These are phyloP conservation scores for Zygnema cylindricum DNA, from an alignment of 139 green algal species.

Conservation along the genomic window DNA sequence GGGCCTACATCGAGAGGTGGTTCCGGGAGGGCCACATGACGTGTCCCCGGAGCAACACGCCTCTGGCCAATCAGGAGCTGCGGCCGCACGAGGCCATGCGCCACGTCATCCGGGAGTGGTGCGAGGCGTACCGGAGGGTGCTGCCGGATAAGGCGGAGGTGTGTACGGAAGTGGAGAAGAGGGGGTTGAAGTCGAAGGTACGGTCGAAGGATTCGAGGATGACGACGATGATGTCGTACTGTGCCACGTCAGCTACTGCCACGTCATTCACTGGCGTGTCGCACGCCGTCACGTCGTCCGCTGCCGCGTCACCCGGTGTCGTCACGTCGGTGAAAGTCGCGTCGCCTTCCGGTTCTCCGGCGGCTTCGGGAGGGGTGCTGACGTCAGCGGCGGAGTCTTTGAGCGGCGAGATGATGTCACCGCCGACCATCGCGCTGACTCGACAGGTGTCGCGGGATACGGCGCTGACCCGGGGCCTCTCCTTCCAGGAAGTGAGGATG, in stretches of 20 bases:
- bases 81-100: slow-evolving; percentile 22
- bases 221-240: not conserved
- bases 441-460: too few species aligned
- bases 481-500: not conserved
- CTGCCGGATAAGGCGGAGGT: slow-evolving; percentile 16
- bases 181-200: not conserved
- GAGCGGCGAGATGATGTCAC: too few species aligned
- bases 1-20: slow-evolving; percentile 36
- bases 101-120: slow-evolving; percentile 30
- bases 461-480: not conserved
- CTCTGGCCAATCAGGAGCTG: slow-evolving; percentile 26
- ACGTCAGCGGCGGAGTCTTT: too few species aligned
- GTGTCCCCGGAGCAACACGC: slow-evolving; percentile 30
- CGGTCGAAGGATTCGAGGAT: not conserved
- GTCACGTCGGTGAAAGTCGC: too few species aligned
- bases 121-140: not conserved
- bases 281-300: too few species aligned
- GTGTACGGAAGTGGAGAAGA: not conserved
- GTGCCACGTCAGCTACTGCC: too few species aligned
- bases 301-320: too few species aligned
- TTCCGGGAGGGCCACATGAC: slow-evolving; percentile 24
- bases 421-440: too few species aligned
- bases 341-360: too few species aligned
- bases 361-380: too few species aligned
- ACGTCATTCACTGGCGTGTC: too few species aligned